phyloP scores from a whole-genome alignment of 805 yeast species.

The Barnettozyma siamensis region DNA sequence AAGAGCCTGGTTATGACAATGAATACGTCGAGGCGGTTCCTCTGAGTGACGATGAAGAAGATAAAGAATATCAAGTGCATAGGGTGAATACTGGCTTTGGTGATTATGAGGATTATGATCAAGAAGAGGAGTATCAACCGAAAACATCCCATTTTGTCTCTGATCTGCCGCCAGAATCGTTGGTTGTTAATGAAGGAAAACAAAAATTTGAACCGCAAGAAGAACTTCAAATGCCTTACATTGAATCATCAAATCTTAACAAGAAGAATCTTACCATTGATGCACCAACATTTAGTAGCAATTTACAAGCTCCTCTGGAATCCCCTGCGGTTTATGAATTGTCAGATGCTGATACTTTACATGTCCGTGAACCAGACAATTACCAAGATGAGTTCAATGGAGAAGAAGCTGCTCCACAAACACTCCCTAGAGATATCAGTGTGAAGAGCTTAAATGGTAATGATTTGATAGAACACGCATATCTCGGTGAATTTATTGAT shows the following conservation, averaged over 20 bases:
- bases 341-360: conserved; percentile 23
- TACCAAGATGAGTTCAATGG: not conserved
- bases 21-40: conserved; percentile 9
- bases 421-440: conserved; percentile 5
- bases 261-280: conserved; percentile 6
- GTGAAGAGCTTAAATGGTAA: conserved; percentile 3
- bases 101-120: not conserved
- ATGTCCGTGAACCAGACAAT: conserved; percentile 14
- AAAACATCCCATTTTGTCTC: not conserved
- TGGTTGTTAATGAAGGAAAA: not conserved
- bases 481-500: conserved; percentile 19
- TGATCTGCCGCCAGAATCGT: not conserved
- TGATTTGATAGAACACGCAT: conserved; percentile 18
- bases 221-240: too few species aligned
- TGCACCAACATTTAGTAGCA: not conserved
- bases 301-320: conserved; percentile 5
- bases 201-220: not conserved
- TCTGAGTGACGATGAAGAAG: conserved; percentile 9
- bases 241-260: not conserved
- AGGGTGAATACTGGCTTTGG: conserved; percentile 4
- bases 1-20: not conserved
- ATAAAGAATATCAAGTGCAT: conserved; percentile 4
- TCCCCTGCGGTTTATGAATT: conserved; percentile 13
- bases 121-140: not conserved
- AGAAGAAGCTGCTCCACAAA: not conserved